phyloP scores from a whole-genome alignment of 192 early-diverging fungal genomes.

The Gaertneriomyces semiglobifer region DNA sequence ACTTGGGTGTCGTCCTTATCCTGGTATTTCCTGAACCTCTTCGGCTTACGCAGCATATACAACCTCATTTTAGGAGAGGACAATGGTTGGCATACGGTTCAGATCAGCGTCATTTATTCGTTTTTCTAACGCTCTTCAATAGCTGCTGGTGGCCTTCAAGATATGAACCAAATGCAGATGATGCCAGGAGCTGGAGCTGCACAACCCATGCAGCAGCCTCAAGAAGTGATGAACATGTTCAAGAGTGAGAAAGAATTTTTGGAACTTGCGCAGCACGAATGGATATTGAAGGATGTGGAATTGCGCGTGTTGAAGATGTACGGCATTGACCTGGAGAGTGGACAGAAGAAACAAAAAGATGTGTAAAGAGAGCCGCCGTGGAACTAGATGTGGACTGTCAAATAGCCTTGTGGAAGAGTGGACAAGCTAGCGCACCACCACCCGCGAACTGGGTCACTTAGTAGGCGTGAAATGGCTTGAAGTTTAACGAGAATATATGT shows the following conservation, averaged over 20 bases:
- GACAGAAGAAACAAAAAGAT: no score
- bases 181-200: slow-evolving; percentile 55
- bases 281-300: slow-evolving; percentile 78
- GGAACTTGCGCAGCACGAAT: slow-evolving; percentile 75
- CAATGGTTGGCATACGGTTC: slow-evolving; percentile 55
- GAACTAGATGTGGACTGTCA: no score
- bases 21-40: slow-evolving; percentile 98
- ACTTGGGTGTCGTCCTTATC: slow-evolving; percentile 95
- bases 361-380: no score
- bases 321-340: no score
- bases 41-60: slow-evolving; percentile 90
- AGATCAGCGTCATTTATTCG: slow-evolving; percentile 9
- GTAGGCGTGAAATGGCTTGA: no score
- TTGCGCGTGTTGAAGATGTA: slow-evolving; percentile 63
- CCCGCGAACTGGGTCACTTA: no score
- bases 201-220: slow-evolving; percentile 69
- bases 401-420: no score
- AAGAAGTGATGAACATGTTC: slow-evolving; percentile 78
- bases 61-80: slow-evolving; percentile 87
- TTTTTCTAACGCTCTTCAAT: slow-evolving; percentile 18
- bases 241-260: slow-evolving; percentile 85
- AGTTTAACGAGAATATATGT: no score
- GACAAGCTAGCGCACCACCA: no score
- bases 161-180: slow-evolving; percentile 87
- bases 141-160: slow-evolving; percentile 78